A percentile compares a stretch with the other conserved stretches of the same genome.
Conservation (phyloP, 163 green algal genomes). For the Scenedesmus sp. region DNA sequence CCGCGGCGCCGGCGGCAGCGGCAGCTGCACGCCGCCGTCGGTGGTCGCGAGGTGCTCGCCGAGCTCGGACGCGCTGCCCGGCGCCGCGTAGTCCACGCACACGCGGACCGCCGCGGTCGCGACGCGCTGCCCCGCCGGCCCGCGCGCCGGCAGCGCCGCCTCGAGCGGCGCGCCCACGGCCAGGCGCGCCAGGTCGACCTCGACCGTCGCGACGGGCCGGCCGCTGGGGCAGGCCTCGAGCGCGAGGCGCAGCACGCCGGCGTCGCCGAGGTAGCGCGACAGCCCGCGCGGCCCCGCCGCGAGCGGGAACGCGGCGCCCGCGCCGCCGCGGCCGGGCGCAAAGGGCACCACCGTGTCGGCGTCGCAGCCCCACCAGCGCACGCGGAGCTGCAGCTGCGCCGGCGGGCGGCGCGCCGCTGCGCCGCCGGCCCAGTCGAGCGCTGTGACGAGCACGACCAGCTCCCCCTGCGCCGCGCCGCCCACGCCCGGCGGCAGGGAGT, state of each 20-base stretch:
- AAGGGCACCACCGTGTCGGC: slow-evolving; percentile 42
- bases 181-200: neutral
- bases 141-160: slow-evolving; percentile 7
- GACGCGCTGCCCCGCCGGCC: slow-evolving; percentile 9
- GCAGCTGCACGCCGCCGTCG: slow-evolving; percentile 14
- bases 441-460: slow-evolving; percentile 1
- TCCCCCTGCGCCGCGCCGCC: slow-evolving; percentile 32
- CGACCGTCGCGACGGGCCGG: neutral
- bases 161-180: slow-evolving; percentile 8
- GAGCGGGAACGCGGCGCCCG: slow-evolving; percentile 36
- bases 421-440: slow-evolving; percentile 18
- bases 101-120: slow-evolving; percentile 18
- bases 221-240: slow-evolving; percentile 32
- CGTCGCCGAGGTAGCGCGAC: slow-evolving; percentile 28
- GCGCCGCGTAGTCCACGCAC: slow-evolving; percentile 16
- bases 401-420: neutral
- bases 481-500: slow-evolving; percentile 28
- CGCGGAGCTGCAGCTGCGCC: slow-evolving; percentile 9
- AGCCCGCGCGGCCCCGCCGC: slow-evolving; percentile 11
- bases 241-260: neutral
- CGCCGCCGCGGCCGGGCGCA: slow-evolving; percentile 3
- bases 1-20: slow-evolving; percentile 24
- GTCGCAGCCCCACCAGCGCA: slow-evolving; percentile 32
- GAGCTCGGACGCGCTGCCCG: slow-evolving; percentile 32
- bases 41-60: slow-evolving; percentile 41